These are phyloP conservation scores for Boletales sp. DNA, from an alignment of 768 basidiomycete genomes.

Conservation along the genomic window DNA sequence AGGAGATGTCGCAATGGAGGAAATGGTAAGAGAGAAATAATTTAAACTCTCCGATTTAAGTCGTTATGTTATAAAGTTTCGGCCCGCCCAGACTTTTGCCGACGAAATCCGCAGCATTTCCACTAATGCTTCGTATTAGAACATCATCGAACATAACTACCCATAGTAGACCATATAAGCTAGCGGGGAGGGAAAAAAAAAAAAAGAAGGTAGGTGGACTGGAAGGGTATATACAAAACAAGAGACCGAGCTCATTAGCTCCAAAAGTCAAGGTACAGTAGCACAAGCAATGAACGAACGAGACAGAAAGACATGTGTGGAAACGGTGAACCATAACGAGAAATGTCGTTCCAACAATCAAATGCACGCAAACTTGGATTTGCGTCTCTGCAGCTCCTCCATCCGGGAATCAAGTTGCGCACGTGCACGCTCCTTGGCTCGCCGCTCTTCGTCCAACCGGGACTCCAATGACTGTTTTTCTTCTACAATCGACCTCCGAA, in stretches of 20 bases:
- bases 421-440: constrained; percentile 83
- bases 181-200: constrained; percentile 9
- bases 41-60: constrained; percentile 13
- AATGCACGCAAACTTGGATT: constrained; percentile 90
- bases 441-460: constrained; percentile 81
- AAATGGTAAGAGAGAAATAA: constrained; percentile 14
- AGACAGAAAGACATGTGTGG: constrained; percentile 8
- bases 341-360: constrained; percentile 35
- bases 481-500: constrained; percentile 77
- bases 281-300: constrained; percentile 25
- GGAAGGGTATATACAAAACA: constrained; percentile 30
- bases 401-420: constrained; percentile 84
- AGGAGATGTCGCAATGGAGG: constrained; percentile 5
- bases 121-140: constrained; percentile 24
- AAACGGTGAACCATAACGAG: constrained; percentile 3
- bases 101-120: constrained; percentile 3
- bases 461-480: constrained; percentile 86
- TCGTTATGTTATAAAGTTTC: constrained; percentile 1
- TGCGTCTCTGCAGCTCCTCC: constrained; percentile 79
- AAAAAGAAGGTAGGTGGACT: constrained; percentile 15
- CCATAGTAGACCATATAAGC: constrained; percentile 35
- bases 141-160: constrained; percentile 23
- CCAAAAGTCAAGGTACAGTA: constrained; percentile 26
- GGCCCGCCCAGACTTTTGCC: constrained; percentile 4
- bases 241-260: constrained; percentile 21